Base-by-base conservation (phyloP, 306 rosid genomes). In the Gleditsia sinensis region DNA sequence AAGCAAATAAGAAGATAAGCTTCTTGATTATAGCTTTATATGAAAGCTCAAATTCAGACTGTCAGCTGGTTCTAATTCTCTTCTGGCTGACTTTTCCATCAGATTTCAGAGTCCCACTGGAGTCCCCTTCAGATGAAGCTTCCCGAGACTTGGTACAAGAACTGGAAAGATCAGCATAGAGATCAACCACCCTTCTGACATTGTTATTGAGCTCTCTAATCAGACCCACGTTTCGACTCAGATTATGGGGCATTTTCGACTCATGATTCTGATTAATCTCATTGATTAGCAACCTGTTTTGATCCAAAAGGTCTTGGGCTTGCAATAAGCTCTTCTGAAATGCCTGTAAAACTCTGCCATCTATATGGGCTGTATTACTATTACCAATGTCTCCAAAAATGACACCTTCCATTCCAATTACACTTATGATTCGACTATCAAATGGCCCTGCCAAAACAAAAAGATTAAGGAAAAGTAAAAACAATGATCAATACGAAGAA, bases 211-310 rank as follows among this genome's bases (percentile, higher is more conserved):
- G 94, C 83, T 92, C 98, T 75, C 91, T 78, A 72, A 92, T 92
- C 86, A 92, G 86, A 33, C 96, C 88, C 23, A 90, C 98, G 11
- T 90, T 92, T 50, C 94, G 65, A 78, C 75, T 92, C 80, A 89
- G 76, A 80, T 88, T 90, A 80, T 88, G 90, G 0, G 96, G 96
- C 74, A 78, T 82, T 86, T 83, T 88, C 11, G 96, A 88, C 79
- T 86, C 96, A 1, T 92, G 98, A 54, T 92, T 92, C 74, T 90
- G 98, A 83, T 92, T 92, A 70, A 92, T 92, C 94, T 92, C 88
- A 58, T 88, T 90, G 83, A 90, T 92, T 75, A 92, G 88, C 67
- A 90, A 6, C 79, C 94, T 72, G 87, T 92, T 92, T 86, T 92
- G 96, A 76, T 90, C 94, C 83, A 92, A 83, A 82, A 92, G 83